Evolutionary conservation across 805 yeast species (phyloP), one percentile per base, ranked within the genome.

Genomic region (Wickerhamomyces sydowiorum): DNA sequence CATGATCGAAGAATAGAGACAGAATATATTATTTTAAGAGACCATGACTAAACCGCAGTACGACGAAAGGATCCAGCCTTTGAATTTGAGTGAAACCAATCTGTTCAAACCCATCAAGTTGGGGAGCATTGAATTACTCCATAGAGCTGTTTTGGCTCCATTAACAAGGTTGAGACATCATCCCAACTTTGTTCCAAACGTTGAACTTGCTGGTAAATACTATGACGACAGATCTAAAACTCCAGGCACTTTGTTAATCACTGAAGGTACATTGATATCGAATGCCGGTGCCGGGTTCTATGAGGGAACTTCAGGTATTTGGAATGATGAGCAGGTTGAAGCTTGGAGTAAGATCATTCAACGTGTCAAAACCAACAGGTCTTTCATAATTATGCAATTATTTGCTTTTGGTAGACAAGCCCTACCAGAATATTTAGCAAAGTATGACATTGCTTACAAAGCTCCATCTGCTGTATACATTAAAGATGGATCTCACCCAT

Each of bases 171-270:
- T 47, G 42, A 60, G 80, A 39, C 62, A 65, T 35, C 51, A 59
- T 7, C 42, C 38, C 2, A 32, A 22, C 17, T 63, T 59, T 42
- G 62, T 62, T 21, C 73, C 80, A 14, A 24, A 33, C 14, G 62
- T 70, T 4, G 76, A 75, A 29, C 62, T 73, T 44, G 66, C 69
- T 44, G 56, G 60, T 14, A 62, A 71, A 42, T 77, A 80, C 57
- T 82, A 82, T 52, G 64, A 56, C 17, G 74, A 76, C 48, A 66
- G 85, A 49, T 69, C 86, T 1, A 54, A 62, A 38, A 58, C 63
- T 43, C 74, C 76, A 15, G 86, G 86, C n/a, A 70, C 83, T 19
- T 61, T 82, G 50, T 48, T 80, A 29, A 70, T 77, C 45, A 60
- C 80, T 9, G 87, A 82, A 57, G 86, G 78, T 23, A 69, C 80